Base-by-base conservation (phyloP, 169 alveolate genomes). In the Plasmodium reichenowi region DNA sequence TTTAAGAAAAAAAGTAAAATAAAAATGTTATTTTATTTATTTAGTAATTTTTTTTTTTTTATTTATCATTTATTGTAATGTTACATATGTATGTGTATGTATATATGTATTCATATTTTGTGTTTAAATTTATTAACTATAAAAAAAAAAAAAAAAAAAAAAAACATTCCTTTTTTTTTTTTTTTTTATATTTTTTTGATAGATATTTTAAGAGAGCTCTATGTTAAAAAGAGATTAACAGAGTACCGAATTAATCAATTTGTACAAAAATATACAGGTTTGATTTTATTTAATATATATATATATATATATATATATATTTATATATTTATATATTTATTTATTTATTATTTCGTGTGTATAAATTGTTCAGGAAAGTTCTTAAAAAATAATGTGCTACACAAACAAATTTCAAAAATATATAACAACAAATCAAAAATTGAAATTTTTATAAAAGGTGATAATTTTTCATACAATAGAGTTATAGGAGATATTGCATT, bases 231-330 rank as follows among this genome's bases (percentile, higher is more conserved):
- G 60, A 76, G 32, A 63, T 7, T 76, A 52, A 58, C 62, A 13
- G 70, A 76, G 56, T 52, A 76, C 17, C 63, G 48, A 58, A 67
- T 76, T 48, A 58, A 47, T 26, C 43, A 64, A 12, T 76, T 76
- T 76, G 29, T 76, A 12, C 63, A 56, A 67, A 76, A 76, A 56
- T 76, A 76, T 48, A 76, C 88, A 50, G 88, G 88, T 76, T 59
- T 20, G 43, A 26, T 47, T 17, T 10, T 32, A 24, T 17, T 10
- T 32, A 24, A 71, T 54, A 59, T 10, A 13, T 29, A 29, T 29
- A 29, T 29, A 29, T 29, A 29, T 29, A 29, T 29, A 29, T 29
- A 29, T 29, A 29, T 29, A 29, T 29, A 3, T 29, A 29, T 29
- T 0, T 29, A 29, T 72, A 6, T 8, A n/a, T 15, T 15, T 29